phyloP scores from a whole-genome alignment of 2,329 filamentous ascomycete species.

The Colletotrichum eleusines region DNA sequence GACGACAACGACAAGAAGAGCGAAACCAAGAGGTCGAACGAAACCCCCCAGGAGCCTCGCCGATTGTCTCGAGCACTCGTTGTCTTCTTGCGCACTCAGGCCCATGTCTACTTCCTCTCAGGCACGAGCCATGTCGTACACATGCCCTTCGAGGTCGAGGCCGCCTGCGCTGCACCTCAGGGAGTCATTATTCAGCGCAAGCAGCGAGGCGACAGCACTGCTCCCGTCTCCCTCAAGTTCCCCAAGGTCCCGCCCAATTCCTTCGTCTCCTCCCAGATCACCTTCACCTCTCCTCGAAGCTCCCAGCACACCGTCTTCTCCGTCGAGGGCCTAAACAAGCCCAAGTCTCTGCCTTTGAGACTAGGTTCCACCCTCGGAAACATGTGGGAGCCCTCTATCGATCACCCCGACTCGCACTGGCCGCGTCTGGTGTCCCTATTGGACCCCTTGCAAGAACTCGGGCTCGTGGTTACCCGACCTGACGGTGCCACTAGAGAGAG shows the following conservation, averaged over 20 bases:
- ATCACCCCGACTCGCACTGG: slow-evolving; percentile 70
- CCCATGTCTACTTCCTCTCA: slow-evolving; percentile 91
- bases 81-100: slow-evolving; percentile 91
- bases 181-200: slow-evolving; percentile 91
- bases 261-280: slow-evolving; percentile 79
- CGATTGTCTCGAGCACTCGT: slow-evolving; percentile 78
- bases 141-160: slow-evolving; percentile 93
- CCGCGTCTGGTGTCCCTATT: slow-evolving; percentile 86
- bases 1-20: slow-evolving; percentile 53
- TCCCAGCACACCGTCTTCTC: slow-evolving; percentile 67
- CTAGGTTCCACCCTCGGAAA: slow-evolving; percentile 67
- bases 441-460: slow-evolving; percentile 87
- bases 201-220: slow-evolving; percentile 63
- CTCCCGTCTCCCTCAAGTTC: slow-evolving; percentile 66
- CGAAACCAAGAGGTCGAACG: slow-evolving; percentile 30
- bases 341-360: slow-evolving; percentile 65
- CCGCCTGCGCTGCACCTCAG: slow-evolving; percentile 82
- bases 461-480: slow-evolving; percentile 77
- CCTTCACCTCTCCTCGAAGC: slow-evolving; percentile 61
- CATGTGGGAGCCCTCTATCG: slow-evolving; percentile 67
- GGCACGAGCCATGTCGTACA: slow-evolving; percentile 91
- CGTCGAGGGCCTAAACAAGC: slow-evolving; percentile 67
- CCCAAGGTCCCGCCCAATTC: slow-evolving; percentile 82
- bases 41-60: slow-evolving; percentile 35
- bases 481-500: slow-evolving; percentile 55